Percentiles rank a stretch among this genome's conserved stretches.
These are phyloP conservation scores for Ogataea haglerorum DNA, from an alignment of 805 yeast genomes.

Conservation along the genomic window DNA sequence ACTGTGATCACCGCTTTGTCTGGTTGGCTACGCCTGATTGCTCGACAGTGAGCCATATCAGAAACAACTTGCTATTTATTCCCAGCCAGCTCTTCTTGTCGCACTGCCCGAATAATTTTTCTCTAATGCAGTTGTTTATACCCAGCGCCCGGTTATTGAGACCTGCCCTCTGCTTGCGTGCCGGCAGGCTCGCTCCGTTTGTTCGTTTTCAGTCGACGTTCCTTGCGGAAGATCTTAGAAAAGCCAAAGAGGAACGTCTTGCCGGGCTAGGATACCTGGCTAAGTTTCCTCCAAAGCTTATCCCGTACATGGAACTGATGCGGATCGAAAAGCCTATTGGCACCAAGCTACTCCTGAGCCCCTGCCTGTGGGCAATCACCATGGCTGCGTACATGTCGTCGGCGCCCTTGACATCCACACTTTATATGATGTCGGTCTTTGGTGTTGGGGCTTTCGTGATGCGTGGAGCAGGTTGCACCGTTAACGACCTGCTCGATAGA, in stretches of 20 bases:
- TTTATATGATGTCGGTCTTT: constrained; percentile 63
- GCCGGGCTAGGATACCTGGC: constrained; percentile 49
- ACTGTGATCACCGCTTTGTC: too few relatives aligned
- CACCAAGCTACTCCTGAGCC: constrained; percentile 74
- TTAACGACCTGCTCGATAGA: constrained; percentile 85
- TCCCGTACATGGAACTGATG: constrained; percentile 91
- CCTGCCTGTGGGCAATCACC: constrained; percentile 89
- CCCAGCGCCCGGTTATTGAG: constrained; percentile 2
- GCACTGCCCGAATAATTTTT: constrained; percentile 1
- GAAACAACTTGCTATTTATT: too few relatives aligned
- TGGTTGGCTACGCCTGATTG: not conserved
- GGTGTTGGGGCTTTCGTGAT: constrained; percentile 83
- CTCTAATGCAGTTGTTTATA: constrained; percentile 1
- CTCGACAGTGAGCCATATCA: not conserved
- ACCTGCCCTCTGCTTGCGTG: constrained; percentile 1
- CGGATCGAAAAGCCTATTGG: constrained; percentile 97
- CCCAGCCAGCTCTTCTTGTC: not conserved
- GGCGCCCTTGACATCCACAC: constrained; percentile 65
- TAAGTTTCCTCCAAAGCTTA: constrained; percentile 65
- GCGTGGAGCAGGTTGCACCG: constrained; percentile 98
- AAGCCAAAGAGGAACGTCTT: constrained; percentile 50
- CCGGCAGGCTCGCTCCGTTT: not conserved
- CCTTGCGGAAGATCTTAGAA: constrained; percentile 41
- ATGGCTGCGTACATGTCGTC: constrained; percentile 76
- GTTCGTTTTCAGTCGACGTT: constrained; percentile 21